phyloP scores from a whole-genome alignment of 345 rosid genomes.

The Triadica sebifera region DNA sequence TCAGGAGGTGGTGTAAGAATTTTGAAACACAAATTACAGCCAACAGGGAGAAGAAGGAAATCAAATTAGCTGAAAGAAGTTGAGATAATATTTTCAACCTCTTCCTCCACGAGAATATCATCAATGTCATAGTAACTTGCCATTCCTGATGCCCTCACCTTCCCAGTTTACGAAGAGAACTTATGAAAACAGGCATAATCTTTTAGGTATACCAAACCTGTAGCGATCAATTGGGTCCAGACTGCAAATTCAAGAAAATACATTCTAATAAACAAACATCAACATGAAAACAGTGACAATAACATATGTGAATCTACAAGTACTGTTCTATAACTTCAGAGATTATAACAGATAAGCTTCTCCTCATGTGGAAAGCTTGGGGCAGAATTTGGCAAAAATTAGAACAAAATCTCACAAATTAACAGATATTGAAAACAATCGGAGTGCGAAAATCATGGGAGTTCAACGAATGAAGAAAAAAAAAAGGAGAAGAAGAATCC shows the following conservation, averaged over 20 bases:
- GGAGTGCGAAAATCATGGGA: too few relatives aligned
- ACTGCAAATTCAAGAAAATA: neutral
- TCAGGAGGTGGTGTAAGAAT: neutral
- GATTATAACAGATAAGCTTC: too few relatives aligned
- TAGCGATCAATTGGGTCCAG: too few relatives aligned
- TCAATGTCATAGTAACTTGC: conserved; percentile 65
- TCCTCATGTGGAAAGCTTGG: too few relatives aligned
- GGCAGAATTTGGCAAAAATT: too few relatives aligned
- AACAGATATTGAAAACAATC: too few relatives aligned
- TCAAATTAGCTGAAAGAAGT: neutral
- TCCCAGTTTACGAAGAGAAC: neutral
- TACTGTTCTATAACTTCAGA: neutral
- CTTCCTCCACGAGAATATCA: conserved; percentile 50
- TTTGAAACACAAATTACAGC: neutral
- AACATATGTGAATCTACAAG: neutral
- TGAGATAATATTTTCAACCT: neutral
- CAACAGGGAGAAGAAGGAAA: neutral
- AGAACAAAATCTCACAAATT: too few relatives aligned
- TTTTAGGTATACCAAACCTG: neutral
- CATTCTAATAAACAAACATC: neutral
- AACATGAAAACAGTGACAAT: neutral
- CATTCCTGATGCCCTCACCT: conserved; percentile 26
- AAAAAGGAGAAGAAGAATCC: too few relatives aligned
- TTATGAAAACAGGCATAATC: neutral
- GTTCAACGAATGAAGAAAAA: too few relatives aligned